Conservation (phyloP, 2,329 filamentous ascomycete genomes). For the Claviceps fusiformis region DNA sequence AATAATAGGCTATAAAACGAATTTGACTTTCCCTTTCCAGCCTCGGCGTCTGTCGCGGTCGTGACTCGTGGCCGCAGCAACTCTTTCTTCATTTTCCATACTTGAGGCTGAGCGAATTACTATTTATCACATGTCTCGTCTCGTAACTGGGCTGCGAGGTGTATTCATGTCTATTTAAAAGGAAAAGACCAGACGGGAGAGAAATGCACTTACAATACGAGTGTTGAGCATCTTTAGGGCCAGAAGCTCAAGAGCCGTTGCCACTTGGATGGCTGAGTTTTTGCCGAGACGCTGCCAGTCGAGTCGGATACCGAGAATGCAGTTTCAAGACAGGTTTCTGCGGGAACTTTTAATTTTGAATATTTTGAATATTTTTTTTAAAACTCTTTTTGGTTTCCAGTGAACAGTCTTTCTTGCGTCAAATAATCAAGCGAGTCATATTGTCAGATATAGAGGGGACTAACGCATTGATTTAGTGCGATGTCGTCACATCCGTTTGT, state of each 20-base stretch:
- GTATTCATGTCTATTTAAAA: background rate
- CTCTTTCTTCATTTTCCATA: background rate
- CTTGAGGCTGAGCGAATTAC: background rate
- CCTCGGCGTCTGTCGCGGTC: background rate
- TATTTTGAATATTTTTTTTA: too few relatives aligned
- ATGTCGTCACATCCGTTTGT: too few relatives aligned
- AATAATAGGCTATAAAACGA: background rate
- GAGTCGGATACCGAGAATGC: background rate
- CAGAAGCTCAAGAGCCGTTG: background rate
- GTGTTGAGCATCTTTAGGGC: background rate
- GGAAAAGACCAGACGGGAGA: background rate
- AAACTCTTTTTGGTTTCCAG: too few relatives aligned
- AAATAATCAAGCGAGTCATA: too few relatives aligned
- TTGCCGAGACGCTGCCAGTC: background rate
- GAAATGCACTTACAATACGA: background rate
- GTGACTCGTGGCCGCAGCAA: background rate
- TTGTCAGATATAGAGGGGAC: too few relatives aligned
- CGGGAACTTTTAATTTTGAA: too few relatives aligned
- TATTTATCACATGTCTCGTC: background rate
- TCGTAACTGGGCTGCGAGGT: background rate
- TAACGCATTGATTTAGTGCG: too few relatives aligned
- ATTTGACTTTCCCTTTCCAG: background rate
- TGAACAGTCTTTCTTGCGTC: too few relatives aligned
- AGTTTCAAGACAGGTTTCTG: background rate
- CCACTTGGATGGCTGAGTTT: background rate